Evolutionary conservation across 1,284 basidiomycete genomes (phyloP).

Genomic region (Tylopilus sp.): DNA sequence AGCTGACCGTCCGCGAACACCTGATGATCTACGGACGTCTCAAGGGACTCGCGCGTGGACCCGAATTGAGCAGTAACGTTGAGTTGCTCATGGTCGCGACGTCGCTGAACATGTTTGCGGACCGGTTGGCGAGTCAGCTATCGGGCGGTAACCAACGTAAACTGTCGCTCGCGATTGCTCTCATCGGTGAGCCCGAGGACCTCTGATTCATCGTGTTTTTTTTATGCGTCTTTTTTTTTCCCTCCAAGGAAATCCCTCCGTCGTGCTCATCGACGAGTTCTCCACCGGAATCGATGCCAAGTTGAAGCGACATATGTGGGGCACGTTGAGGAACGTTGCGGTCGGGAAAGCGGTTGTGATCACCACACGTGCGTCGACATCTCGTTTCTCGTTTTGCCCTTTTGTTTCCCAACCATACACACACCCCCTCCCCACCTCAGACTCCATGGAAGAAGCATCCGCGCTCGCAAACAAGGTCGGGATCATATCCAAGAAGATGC

Average conservation of each 20-base stretch:
- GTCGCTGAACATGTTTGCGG: slow-evolving; percentile 57
- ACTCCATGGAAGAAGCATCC: slow-evolving; percentile 83
- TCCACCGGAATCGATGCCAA: slow-evolving; percentile 80
- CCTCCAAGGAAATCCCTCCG: slow-evolving; percentile 62
- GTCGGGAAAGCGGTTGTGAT: slow-evolving; percentile 65
- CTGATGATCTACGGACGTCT: slow-evolving; percentile 62
- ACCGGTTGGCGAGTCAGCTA: slow-evolving; percentile 67
- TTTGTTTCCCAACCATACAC: background rate
- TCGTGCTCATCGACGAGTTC: slow-evolving; percentile 80
- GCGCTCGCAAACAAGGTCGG: slow-evolving; percentile 72
- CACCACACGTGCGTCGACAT: slow-evolving; percentile 54
- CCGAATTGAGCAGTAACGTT: slow-evolving; percentile 53
- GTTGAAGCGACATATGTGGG: slow-evolving; percentile 83
- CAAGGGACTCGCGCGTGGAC: slow-evolving; percentile 57
- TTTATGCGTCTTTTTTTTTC: background rate
- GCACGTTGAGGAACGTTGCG: slow-evolving; percentile 60
- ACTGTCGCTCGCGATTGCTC: slow-evolving; percentile 70
- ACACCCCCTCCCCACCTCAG: slow-evolving; percentile 31
- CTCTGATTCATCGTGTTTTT: background rate
- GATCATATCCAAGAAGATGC: slow-evolving; percentile 64
- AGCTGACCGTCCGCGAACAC: slow-evolving; percentile 76
- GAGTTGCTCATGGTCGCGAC: slow-evolving; percentile 58
- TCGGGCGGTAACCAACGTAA: slow-evolving; percentile 83
- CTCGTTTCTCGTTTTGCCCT: background rate
- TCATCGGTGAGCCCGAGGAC: slow-evolving; percentile 54